Base-by-base conservation (phyloP, 257 asterid genomes). In the Solanum habrochaites region DNA sequence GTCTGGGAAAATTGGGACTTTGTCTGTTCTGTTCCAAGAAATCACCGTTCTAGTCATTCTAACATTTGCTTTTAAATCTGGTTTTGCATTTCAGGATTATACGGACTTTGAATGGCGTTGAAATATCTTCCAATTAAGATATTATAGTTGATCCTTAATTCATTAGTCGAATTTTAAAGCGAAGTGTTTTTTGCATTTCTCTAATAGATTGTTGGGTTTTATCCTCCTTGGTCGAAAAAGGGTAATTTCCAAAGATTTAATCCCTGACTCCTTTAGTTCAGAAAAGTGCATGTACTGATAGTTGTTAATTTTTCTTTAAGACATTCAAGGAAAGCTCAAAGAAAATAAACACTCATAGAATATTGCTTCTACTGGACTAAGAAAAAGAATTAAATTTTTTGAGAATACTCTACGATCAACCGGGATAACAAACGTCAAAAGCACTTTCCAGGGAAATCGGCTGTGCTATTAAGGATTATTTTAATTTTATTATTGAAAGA, bases 21-120 rank as follows among this genome's bases (percentile, higher is more conserved):
- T 94, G 87, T 93, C 93, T 91, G 89, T 87, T 88, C 78, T 5
- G 93, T 87, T 87, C 93, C 94, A 92, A 85, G 90, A 90, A 67
- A 67, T 23, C 52, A 32, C 92, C 93, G n/a, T 64, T 27, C 73
- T 35, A 35, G 73, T 58, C 83, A 83, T 27, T 52, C 62, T 27
- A 29, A 29, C 85, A 47, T 87, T 10, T 32, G 40, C 62, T 60
- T 23, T 77, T 5, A 43, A 12, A 73, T 83, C 15, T 39, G 4
- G 82, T 37, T 78, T 35, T 6, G 56, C 72, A 11, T 25, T 27
- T 64, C 15, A 9, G 11, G 82, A 75, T 77, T 69, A 64, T 35
- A 92, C 91, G 15, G 88, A 83, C 82, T 91, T 93, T n/a, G n/a
- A 66, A 91, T 88, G 18, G 90, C 92, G 70, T 20, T 80, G 60